A percentile compares a stretch with the other conserved stretches of the same genome.
phyloP scores from a whole-genome alignment of 805 yeast species.

The Blastobotrys americana region DNA sequence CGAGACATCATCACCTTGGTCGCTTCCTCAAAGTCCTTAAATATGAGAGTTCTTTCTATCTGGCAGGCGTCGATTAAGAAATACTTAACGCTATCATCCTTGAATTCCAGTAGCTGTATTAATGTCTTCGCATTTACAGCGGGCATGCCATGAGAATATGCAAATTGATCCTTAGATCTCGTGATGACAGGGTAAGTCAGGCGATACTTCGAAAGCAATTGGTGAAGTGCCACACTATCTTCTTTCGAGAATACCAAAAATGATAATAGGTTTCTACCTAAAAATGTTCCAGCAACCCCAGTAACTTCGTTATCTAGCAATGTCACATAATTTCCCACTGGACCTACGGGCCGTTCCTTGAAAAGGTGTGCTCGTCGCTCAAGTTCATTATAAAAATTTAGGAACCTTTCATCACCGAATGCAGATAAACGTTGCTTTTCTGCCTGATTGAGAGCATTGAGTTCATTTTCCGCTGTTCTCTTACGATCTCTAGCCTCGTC shows the following conservation, averaged over 20 bases:
- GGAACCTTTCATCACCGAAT: background rate
- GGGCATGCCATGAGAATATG: constrained; percentile 43
- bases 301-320: constrained; percentile 56
- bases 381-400: constrained; percentile 29
- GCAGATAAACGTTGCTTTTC: background rate
- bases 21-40: constrained; percentile 46
- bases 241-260: constrained; percentile 60
- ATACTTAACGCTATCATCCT: constrained; percentile 48
- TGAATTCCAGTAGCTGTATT: constrained; percentile 53
- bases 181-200: constrained; percentile 36
- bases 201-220: constrained; percentile 13
- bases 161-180: constrained; percentile 51
- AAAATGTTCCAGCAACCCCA: constrained; percentile 48
- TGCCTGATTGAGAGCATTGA: background rate
- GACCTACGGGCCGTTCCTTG: constrained; percentile 63
- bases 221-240: constrained; percentile 42
- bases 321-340: constrained; percentile 57
- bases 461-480: background rate
- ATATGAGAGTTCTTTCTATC: constrained; percentile 53
- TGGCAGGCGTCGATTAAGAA: constrained; percentile 50
- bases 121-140: constrained; percentile 38
- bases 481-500: background rate
- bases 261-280: constrained; percentile 46
- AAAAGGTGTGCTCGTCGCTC: constrained; percentile 31
- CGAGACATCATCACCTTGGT: constrained; percentile 35